phyloP scores from a whole-genome alignment of 2,329 filamentous ascomycete genomes.

The Rhinocladiella similis region DNA sequence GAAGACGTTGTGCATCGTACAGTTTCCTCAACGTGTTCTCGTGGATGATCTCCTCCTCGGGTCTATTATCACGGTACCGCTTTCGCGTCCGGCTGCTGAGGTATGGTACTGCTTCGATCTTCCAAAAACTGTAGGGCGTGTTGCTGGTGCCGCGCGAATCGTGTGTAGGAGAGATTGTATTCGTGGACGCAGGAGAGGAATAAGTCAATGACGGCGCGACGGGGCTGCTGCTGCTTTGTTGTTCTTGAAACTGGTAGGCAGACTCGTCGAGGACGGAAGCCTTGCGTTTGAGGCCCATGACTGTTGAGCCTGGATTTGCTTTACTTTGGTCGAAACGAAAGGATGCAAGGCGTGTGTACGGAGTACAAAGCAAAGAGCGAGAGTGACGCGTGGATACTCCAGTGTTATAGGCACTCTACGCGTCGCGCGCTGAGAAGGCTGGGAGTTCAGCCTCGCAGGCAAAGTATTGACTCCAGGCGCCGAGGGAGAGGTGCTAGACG shows the following conservation, averaged over 20 bases:
- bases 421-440: slow-evolving; percentile 8
- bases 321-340: background rate
- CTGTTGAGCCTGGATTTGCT: background rate
- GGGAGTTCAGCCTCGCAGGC: background rate
- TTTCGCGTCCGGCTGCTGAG: slow-evolving; percentile 60
- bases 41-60: slow-evolving; percentile 53
- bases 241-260: background rate
- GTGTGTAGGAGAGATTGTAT: slow-evolving; percentile 4
- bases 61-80: slow-evolving; percentile 58
- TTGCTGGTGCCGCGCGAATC: background rate
- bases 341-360: background rate
- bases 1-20: slow-evolving; percentile 26
- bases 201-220: slow-evolving; percentile 8
- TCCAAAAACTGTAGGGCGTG: slow-evolving; percentile 6
- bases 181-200: slow-evolving; percentile 13
- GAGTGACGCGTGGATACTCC: slow-evolving; percentile 9
- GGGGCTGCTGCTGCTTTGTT: slow-evolving; percentile 2
- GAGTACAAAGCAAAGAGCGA: background rate
- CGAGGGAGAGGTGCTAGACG: background rate
- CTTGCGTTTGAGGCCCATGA: slow-evolving; percentile 30
- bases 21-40: slow-evolving; percentile 28
- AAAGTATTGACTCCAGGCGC: background rate
- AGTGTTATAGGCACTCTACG: slow-evolving; percentile 19
- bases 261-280: slow-evolving; percentile 19
- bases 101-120: slow-evolving; percentile 32